Evolutionary conservation across 176 grass and related monocot genomes (phyloP).

Genomic region (Eremochloa ophiuroides): DNA sequence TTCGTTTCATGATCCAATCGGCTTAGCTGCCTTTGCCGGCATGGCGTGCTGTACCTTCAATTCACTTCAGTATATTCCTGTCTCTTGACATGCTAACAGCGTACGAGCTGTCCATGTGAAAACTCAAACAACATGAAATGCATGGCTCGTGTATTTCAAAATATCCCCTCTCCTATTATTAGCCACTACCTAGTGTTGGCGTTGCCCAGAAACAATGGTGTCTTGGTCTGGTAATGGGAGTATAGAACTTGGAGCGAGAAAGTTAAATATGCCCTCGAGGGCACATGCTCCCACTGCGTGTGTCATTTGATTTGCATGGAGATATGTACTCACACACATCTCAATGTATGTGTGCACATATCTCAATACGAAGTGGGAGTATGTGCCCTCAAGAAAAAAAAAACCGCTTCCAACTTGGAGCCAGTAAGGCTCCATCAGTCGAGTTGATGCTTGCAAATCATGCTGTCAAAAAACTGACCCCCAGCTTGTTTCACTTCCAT

Average conservation of each 20-base stretch:
- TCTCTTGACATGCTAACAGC: neutral
- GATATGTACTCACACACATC: too few species aligned
- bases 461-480: neutral
- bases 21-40: neutral
- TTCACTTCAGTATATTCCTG: neutral
- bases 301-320: too few species aligned
- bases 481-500: slow-evolving; percentile 33
- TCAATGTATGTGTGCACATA: too few species aligned
- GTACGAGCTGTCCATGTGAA: neutral
- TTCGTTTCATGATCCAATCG: slow-evolving; percentile 1
- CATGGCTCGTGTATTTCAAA: neutral
- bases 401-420: too few species aligned
- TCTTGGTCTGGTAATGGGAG: too few species aligned
- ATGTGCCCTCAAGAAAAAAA: too few species aligned
- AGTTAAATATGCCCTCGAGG: too few species aligned
- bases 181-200: too few species aligned
- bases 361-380: too few species aligned
- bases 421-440: neutral
- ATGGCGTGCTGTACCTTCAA: slow-evolving; percentile 2
- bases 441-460: neutral
- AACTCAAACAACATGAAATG: neutral
- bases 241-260: slow-evolving; percentile 5
- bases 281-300: too few species aligned
- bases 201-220: too few species aligned
- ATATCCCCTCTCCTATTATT: neutral